Percentiles rank a stretch among this genome's conserved stretches.
Conservation (phyloP, 495 filamentous ascomycete species). For the Tetracladium marchalianum region DNA sequence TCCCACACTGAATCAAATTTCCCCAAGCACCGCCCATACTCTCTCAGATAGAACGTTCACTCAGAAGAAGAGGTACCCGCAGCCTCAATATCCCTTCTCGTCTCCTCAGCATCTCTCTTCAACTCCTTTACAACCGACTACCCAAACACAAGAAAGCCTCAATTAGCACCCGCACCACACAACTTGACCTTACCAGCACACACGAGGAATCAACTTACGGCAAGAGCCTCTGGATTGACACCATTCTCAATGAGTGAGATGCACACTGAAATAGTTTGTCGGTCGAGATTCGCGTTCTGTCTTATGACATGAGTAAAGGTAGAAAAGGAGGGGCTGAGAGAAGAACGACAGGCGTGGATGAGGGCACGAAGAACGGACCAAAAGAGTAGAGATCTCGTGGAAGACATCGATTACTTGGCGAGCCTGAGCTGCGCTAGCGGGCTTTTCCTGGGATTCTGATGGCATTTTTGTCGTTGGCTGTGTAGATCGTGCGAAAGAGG, state of each 20-base stretch:
- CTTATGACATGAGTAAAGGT: not conserved
- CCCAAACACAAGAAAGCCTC: no score
- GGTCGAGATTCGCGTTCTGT: conserved; percentile 87
- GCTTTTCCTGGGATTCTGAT: conserved; percentile 14
- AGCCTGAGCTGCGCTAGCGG: conserved; percentile 33
- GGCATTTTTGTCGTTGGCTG: conserved; percentile 9
- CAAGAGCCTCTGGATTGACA: conserved; percentile 89
- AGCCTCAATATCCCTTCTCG: conserved; percentile 18
- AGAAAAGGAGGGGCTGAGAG: not conserved
- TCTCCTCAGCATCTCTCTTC: conserved; percentile 47
- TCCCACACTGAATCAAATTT: no score
- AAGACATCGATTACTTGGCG: conserved; percentile 93
- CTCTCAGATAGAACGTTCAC: no score
- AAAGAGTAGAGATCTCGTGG: conserved; percentile 81
- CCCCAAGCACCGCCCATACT: no score
- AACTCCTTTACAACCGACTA: conserved; percentile 68
- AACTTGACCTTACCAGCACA: not conserved
- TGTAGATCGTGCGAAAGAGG: not conserved
- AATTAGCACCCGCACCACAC: not conserved
- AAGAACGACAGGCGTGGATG: not conserved
- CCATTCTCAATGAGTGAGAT: conserved; percentile 97
- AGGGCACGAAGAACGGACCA: conserved; percentile 41
- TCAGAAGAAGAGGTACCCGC: no score
- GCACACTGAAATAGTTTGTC: conserved; percentile 82
- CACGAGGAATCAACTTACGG: conserved; percentile 46